These are phyloP conservation scores for Anthostomella pinea DNA, from an alignment of 2,329 filamentous ascomycete genomes.

Conservation along the genomic window DNA sequence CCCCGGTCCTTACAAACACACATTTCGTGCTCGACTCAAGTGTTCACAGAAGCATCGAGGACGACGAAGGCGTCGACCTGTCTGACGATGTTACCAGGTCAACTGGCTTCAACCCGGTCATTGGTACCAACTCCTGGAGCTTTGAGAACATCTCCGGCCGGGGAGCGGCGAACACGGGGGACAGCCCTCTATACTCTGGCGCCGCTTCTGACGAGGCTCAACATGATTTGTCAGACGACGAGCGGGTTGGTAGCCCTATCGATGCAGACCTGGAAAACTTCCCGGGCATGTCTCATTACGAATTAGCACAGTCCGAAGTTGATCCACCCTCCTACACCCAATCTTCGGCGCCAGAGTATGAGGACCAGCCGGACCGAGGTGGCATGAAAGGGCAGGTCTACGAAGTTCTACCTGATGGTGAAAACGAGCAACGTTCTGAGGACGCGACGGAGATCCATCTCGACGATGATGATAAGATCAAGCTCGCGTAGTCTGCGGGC, in stretches of 20 bases:
- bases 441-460: slow-evolving; percentile 51
- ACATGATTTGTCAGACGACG: slow-evolving; percentile 35
- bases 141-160: slow-evolving; percentile 40
- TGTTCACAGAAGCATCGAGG: slow-evolving; percentile 45
- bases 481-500: slow-evolving; percentile 14
- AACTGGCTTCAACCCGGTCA: slow-evolving; percentile 25
- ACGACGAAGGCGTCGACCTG: slow-evolving; percentile 46
- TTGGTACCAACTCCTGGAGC: slow-evolving; percentile 39
- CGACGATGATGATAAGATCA: slow-evolving; percentile 39
- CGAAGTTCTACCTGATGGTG: slow-evolving; percentile 37
- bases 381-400: slow-evolving; percentile 37
- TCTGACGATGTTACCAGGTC: slow-evolving; percentile 31
- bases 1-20: slow-evolving; percentile 20
- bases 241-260: slow-evolving; percentile 29
- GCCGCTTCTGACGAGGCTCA: slow-evolving; percentile 37
- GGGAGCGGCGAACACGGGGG: slow-evolving; percentile 30
- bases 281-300: slow-evolving; percentile 29
- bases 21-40: slow-evolving; percentile 22
- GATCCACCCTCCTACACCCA: slow-evolving; percentile 21
- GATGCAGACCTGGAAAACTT: slow-evolving; percentile 22
- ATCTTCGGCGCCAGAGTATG: slow-evolving; percentile 14
- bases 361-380: slow-evolving; percentile 18
- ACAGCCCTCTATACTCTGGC: slow-evolving; percentile 26
- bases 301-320: slow-evolving; percentile 19
- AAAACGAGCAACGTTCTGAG: slow-evolving; percentile 38